Base-by-base conservation (phyloP, 148 eudicot species). In the Rhododendron ovatum region DNA sequence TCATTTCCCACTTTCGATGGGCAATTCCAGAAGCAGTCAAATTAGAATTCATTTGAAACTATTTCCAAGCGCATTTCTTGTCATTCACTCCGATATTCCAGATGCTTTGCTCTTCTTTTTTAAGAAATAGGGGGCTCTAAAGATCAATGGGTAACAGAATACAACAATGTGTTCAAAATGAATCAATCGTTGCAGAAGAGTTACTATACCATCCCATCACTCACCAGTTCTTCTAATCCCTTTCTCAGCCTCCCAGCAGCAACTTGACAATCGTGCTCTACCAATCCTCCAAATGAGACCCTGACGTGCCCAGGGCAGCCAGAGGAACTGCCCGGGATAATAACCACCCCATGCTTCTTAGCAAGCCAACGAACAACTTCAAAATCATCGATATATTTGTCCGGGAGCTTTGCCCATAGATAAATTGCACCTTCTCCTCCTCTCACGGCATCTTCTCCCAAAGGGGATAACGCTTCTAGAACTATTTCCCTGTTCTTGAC, bases 381-480 rank as follows among this genome's bases (percentile, higher is more conserved):
- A 87, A 91, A 92, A 88, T 95, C 99, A 12, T 94, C 89, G 3
- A 53, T 13, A 79, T 84, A 89, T 51, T 87, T 48, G 10, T 91
- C 92, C 0, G 99, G 99, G 47, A 97, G 98, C 90, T 91, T 94
- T 20, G 94, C 99, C 98, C 99, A 97, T 18, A 95, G 89, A 85
- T 95, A 97, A 26, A 97, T 97, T 7, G 99, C 98, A 7, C 99
- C 99, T 93, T 97, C 99, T 87, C 99, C 98, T 41, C 99, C 99
- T 90, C 91, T 93, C 69, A 98, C 95, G 0, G 95, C 87, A 57
- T 88, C 94, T 26, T 93, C 81, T 1, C 98, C 99, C 50, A 97
- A 86, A 15, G 96, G 91, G 37, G 96, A 91, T n/a, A 97, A 91
- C 1, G 98, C 98, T 35, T 94, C 93, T 71, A 80, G 81, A 33